phyloP scores from a whole-genome alignment of 2,329 filamentous ascomycete genomes.

The Fusarium graminum region DNA sequence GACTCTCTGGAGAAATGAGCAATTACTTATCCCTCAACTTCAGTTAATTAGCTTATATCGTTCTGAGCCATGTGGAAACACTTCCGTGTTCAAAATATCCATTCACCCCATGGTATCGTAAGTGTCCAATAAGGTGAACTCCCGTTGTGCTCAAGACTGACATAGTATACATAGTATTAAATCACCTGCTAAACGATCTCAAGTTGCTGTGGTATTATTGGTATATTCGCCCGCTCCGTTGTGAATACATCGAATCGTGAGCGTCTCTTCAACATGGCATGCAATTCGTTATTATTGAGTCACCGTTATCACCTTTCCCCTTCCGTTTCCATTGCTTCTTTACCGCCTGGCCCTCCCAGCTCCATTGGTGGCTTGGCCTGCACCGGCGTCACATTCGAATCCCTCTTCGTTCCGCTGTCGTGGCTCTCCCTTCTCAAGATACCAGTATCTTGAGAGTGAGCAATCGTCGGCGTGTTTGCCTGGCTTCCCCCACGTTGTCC shows the following conservation, averaged over 20 bases:
- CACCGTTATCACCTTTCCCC: slow-evolving; percentile 48
- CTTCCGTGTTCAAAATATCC: neutral
- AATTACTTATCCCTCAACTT: too few species aligned
- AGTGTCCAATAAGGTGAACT: neutral
- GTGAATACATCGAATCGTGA: slow-evolving; percentile 47
- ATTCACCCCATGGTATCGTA: neutral
- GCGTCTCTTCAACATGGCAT: slow-evolving; percentile 47
- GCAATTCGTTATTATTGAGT: slow-evolving; percentile 40
- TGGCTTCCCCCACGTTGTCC: slow-evolving; percentile 76
- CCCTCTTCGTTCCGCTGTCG: slow-evolving; percentile 58
- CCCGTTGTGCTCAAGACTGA: neutral
- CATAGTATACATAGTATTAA: slow-evolving; percentile 11
- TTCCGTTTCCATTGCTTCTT: slow-evolving; percentile 39
- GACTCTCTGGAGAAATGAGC: too few species aligned
- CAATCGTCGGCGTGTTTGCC: slow-evolving; percentile 72
- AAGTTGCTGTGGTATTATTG: slow-evolving; percentile 45
- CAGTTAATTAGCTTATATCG: too few species aligned
- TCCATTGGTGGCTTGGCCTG: slow-evolving; percentile 52
- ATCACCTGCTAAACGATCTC: slow-evolving; percentile 20
- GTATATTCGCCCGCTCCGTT: slow-evolving; percentile 43
- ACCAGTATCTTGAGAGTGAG: slow-evolving; percentile 64
- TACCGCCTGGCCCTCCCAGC: slow-evolving; percentile 29
- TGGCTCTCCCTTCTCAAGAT: slow-evolving; percentile 63
- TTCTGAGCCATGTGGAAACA: neutral
- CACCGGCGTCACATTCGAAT: slow-evolving; percentile 54